Conservation (phyloP, 225 moss, liverwort and hornwort genomes). For the Climacium dendroides region DNA sequence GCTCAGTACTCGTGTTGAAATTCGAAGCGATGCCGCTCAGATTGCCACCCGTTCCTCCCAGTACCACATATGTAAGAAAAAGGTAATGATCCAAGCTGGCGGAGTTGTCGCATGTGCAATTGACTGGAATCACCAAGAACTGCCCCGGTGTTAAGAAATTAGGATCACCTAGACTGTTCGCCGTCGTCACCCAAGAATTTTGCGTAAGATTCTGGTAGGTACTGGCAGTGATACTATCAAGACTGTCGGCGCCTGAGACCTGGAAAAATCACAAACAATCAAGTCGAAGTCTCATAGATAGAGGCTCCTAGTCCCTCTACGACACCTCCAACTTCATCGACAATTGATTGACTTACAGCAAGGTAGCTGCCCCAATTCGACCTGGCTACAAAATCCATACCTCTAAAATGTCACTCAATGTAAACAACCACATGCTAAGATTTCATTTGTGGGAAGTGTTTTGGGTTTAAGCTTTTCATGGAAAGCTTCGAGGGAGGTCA, state of each 20-base stretch:
- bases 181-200: background rate
- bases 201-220: constrained; percentile 18
- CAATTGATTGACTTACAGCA: background rate
- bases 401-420: background rate
- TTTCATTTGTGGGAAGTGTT: background rate
- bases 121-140: constrained; percentile 43
- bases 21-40: constrained; percentile 22
- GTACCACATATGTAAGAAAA: constrained; percentile 46
- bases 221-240: constrained; percentile 5
- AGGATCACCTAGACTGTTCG: background rate
- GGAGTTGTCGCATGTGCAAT: constrained; percentile 63
- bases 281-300: background rate
- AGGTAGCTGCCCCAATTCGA: background rate
- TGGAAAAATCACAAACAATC: background rate
- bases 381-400: background rate
- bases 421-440: background rate
- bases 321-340: background rate
- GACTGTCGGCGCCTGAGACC: constrained; percentile 1
- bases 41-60: constrained; percentile 13
- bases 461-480: background rate
- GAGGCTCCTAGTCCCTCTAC: background rate
- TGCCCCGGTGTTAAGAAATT: background rate
- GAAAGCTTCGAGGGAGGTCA: background rate
- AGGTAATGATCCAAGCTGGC: constrained; percentile 32
- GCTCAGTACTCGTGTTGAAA: constrained; percentile 2